Conservation (phyloP, 345 rosid species). For the Gossypium turneri region DNA sequence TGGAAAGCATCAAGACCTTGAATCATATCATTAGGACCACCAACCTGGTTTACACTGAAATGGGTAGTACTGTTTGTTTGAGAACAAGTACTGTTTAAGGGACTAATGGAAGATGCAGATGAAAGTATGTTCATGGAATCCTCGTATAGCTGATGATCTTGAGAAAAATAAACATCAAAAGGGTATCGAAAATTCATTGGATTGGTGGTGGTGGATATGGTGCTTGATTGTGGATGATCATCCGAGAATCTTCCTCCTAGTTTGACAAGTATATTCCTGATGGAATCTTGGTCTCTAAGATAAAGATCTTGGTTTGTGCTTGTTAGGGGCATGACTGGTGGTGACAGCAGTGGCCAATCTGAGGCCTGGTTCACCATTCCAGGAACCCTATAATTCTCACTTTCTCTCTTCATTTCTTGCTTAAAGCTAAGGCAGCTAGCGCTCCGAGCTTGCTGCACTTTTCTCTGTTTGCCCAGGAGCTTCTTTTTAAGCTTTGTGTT, state of each 20-base stretch:
- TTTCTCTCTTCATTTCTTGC: slow-evolving; percentile 49
- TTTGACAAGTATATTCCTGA: slow-evolving; percentile 32
- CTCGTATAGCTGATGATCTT: slow-evolving; percentile 25
- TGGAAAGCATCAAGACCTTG: slow-evolving; percentile 34
- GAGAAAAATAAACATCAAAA: slow-evolving; percentile 19
- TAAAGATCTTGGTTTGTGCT: slow-evolving; percentile 18
- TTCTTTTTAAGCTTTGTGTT: slow-evolving; percentile 79
- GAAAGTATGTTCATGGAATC: slow-evolving; percentile 25
- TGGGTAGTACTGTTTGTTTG: slow-evolving; percentile 20
- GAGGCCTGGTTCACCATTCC: slow-evolving; percentile 19
- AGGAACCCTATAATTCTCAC: slow-evolving; percentile 20
- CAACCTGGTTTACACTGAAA: slow-evolving; percentile 19
- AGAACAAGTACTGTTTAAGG: slow-evolving; percentile 36
- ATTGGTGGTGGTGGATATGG: background rate
- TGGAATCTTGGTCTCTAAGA: slow-evolving; percentile 41
- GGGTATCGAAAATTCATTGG: slow-evolving; percentile 11
- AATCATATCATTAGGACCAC: slow-evolving; percentile 20
- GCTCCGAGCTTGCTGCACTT: slow-evolving; percentile 41
- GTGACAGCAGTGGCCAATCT: slow-evolving; percentile 34
- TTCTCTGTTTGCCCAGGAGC: slow-evolving; percentile 62
- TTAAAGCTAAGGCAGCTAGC: slow-evolving; percentile 21
- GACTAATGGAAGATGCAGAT: slow-evolving; percentile 24
- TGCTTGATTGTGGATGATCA: slow-evolving; percentile 15
- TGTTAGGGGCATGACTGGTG: slow-evolving; percentile 9
- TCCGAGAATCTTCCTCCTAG: slow-evolving; percentile 43